Evolutionary conservation across 2,329 filamentous ascomycete genomes (phyloP).

Genomic region (Purpureocillium lavendulum): DNA sequence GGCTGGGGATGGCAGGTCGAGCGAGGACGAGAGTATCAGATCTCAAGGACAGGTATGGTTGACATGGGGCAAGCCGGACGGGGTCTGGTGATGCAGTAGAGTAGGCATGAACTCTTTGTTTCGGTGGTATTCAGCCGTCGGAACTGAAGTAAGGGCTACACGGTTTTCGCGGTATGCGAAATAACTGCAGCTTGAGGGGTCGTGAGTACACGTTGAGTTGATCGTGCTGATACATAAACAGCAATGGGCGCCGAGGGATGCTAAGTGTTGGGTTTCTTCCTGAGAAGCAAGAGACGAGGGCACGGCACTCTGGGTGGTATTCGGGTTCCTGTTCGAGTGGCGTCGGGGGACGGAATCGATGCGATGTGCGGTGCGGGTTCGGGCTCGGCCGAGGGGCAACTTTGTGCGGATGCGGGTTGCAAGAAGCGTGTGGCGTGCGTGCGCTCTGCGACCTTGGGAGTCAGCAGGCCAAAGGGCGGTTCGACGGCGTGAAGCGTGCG

Average conservation of each 20-base stretch:
- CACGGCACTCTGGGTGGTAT: background rate
- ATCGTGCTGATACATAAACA: slow-evolving; percentile 99
- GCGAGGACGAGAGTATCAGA: slow-evolving; percentile 40
- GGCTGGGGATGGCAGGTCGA: slow-evolving; percentile 19
- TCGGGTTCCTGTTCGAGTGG: background rate
- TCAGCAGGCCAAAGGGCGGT: slow-evolving; percentile 5
- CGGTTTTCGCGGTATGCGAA: slow-evolving; percentile 92
- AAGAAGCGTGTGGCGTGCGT: background rate
- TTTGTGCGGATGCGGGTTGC: background rate
- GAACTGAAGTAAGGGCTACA: slow-evolving; percentile 83
- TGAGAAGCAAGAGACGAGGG: background rate
- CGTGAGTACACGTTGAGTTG: slow-evolving; percentile 84
- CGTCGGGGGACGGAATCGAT: background rate
- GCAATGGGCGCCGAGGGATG: slow-evolving; percentile 24
- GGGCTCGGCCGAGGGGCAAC: background rate
- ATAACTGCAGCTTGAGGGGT: slow-evolving; percentile 93
- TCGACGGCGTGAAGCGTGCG: no score
- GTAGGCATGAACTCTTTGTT: slow-evolving; percentile 48
- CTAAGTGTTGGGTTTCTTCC: slow-evolving; percentile 18
- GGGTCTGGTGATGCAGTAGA: slow-evolving; percentile 37
- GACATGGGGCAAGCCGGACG: slow-evolving; percentile 46
- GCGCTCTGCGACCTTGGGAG: slow-evolving; percentile 5
- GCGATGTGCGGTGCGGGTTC: background rate
- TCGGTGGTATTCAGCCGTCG: slow-evolving; percentile 67
- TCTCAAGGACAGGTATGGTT: slow-evolving; percentile 42